Evolutionary conservation across 441 rosid genomes (phyloP).

Genomic region (Aleurites moluccanus): DNA sequence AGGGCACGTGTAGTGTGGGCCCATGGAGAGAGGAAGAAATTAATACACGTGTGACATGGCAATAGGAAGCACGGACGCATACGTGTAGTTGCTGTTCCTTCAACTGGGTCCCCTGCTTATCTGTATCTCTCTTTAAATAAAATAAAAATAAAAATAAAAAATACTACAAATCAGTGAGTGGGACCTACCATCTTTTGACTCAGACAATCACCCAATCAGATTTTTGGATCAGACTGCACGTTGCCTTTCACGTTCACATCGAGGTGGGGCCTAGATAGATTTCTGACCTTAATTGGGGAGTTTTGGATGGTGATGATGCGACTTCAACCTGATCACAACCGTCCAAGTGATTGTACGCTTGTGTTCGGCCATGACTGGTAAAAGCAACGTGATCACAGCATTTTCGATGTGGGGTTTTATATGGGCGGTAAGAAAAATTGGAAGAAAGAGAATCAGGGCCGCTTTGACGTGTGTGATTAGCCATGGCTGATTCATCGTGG

Average conservation of each 20-base stretch:
- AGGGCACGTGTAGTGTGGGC: conserved; percentile 23
- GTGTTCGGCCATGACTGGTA: too few species aligned
- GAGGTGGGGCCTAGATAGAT: conserved; percentile 21
- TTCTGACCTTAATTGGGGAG: too few species aligned
- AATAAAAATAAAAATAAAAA: neutral
- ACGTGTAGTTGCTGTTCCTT: conserved; percentile 16
- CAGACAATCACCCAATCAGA: conserved; percentile 9
- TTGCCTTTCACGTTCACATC: conserved; percentile 14
- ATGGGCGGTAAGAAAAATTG: conserved; percentile 33
- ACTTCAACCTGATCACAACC: conserved; percentile 4
- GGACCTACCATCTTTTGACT: conserved; percentile 29
- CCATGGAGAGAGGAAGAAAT: neutral
- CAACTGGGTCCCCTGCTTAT: conserved; percentile 25
- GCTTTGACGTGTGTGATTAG: conserved; percentile 17
- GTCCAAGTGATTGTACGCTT: conserved; percentile 43
- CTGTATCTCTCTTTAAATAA: neutral
- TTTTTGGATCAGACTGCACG: conserved; percentile 32
- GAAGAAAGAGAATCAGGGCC: conserved; percentile 14
- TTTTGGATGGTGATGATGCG: conserved; percentile 21
- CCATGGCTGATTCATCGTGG: neutral
- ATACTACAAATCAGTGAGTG: neutral
- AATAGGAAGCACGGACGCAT: neutral
- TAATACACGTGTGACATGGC: conserved; percentile 32
- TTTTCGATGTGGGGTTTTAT: conserved; percentile 17
- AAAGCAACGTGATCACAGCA: too few species aligned